Conservation (phyloP, 176 grass and related monocot genomes). For the Sorghum bicolor region Sorghum_bicolor_NCBIv3 NC_012870.2:1523501-1524000, state of each 20-base stretch:
- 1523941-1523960: slow-evolving; percentile 77
- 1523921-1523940: slow-evolving; percentile 77
- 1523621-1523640: neutral
- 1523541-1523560: slow-evolving; percentile 70
- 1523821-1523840: neutral
- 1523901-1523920: slow-evolving; percentile 73
- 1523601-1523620: neutral
- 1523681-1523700: slow-evolving; percentile 1
- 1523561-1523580: neutral
- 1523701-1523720: neutral
- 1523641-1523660: neutral
- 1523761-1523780: slow-evolving; percentile 5
- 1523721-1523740: neutral
- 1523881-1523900: slow-evolving; percentile 95
- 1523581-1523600: slow-evolving; percentile 2
- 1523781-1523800: slow-evolving; percentile 11
- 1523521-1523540: slow-evolving; percentile 82
- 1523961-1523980: slow-evolving; percentile 75
- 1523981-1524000: slow-evolving; percentile 87
- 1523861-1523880: slow-evolving; percentile 24
- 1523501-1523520: slow-evolving; percentile 64
- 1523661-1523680: neutral
- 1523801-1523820: neutral
- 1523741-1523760: slow-evolving; percentile 11
- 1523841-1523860: neutral